These are phyloP conservation scores for Clitopilus passeckerianus DNA, from an alignment of 768 basidiomycete species.

Conservation along the genomic window DNA sequence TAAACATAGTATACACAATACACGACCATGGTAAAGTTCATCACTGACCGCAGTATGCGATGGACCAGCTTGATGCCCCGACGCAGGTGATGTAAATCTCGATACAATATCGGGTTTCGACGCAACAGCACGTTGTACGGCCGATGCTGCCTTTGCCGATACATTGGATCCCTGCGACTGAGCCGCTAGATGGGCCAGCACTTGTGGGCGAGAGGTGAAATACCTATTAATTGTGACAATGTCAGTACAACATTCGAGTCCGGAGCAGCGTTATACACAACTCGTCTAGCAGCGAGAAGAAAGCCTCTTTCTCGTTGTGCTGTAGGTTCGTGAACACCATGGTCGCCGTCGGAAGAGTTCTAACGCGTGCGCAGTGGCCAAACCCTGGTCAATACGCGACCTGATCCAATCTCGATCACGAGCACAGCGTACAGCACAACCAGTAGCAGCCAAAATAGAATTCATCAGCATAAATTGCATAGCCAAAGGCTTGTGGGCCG, in stretches of 20 bases:
- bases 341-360: constrained; percentile 3
- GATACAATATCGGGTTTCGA: constrained; percentile 28
- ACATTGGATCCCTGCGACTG: background rate
- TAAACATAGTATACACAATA: no score
- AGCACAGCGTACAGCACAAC: background rate
- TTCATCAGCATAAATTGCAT: constrained; percentile 1
- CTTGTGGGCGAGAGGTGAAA: constrained; percentile 67
- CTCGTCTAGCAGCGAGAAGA: constrained; percentile 81
- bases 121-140: constrained; percentile 39
- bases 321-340: constrained; percentile 76
- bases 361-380: background rate
- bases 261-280: constrained; percentile 19
- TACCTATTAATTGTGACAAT: constrained; percentile 38
- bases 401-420: constrained; percentile 6
- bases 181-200: constrained; percentile 33
- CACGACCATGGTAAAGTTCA: no score
- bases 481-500: background rate
- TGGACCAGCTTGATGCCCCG: constrained; percentile 59
- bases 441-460: background rate
- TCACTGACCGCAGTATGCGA: constrained; percentile 33
- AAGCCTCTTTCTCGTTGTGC: constrained; percentile 70
- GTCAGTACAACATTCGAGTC: background rate
- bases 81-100: background rate
- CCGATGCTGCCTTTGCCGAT: constrained; percentile 25
- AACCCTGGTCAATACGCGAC: background rate